These are phyloP conservation scores for Scutellaria barbata DNA, from an alignment of 257 asterid genomes.

Conservation along the genomic window DNA sequence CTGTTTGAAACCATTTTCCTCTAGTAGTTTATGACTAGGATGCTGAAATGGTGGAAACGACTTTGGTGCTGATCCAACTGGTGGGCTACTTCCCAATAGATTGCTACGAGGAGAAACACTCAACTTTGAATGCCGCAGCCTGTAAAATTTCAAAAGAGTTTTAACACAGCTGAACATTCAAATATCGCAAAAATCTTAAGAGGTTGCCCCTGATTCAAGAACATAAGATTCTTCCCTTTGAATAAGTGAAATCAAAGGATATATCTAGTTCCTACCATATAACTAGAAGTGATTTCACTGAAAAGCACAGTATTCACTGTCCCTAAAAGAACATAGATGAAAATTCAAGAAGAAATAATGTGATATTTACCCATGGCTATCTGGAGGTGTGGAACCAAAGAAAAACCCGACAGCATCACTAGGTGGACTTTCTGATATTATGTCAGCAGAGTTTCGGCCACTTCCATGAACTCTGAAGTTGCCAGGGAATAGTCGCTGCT, in stretches of 20 bases:
- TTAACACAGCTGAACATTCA: conserved; percentile 16
- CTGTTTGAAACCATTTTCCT: conserved; percentile 89
- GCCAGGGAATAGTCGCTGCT: conserved; percentile 71
- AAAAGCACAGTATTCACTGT: conserved; percentile 1
- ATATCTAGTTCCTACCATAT: background rate
- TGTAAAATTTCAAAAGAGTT: conserved; percentile 42
- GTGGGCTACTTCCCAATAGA: conserved; percentile 70
- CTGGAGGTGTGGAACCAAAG: conserved; percentile 93
- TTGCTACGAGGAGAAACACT: conserved; percentile 76
- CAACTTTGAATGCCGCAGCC: conserved; percentile 68
- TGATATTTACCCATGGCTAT: conserved; percentile 65
- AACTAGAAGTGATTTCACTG: background rate
- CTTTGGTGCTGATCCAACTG: conserved; percentile 82
- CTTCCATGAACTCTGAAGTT: conserved; percentile 56
- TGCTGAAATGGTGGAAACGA: conserved; percentile 86
- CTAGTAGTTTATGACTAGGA: conserved; percentile 85
- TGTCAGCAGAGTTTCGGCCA: conserved; percentile 50
- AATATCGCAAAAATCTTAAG: conserved; percentile 11
- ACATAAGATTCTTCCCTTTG: conserved; percentile 22
- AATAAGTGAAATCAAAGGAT: conserved; percentile 18
- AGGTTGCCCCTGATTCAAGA: conserved; percentile 8
- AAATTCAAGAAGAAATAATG: background rate
- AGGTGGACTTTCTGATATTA: conserved; percentile 76
- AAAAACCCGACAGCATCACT: conserved; percentile 84
- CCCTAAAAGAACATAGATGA: conserved; percentile 30